A percentile compares a stretch with the other conserved stretches of the same genome.
phyloP scores from a whole-genome alignment of 768 basidiomycete genomes.

The Fistulinella prunicolor region DNA sequence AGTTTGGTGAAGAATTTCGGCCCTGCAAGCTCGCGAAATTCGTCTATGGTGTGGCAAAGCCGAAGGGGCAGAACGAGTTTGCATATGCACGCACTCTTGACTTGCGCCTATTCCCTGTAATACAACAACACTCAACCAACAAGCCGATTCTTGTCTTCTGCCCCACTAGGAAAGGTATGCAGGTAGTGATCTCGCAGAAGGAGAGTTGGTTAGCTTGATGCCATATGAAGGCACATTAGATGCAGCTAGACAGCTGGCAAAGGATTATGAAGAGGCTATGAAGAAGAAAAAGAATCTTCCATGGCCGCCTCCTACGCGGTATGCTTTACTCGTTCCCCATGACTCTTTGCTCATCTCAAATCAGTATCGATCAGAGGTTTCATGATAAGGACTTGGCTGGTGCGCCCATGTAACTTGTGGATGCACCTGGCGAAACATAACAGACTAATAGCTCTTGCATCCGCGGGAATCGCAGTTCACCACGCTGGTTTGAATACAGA shows the following conservation, averaged over 20 bases:
- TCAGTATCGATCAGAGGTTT: constrained; percentile 56
- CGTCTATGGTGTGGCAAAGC: constrained; percentile 68
- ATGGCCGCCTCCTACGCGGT: constrained; percentile 66
- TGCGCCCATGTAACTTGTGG: constrained; percentile 13
- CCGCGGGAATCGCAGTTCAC: constrained; percentile 81
- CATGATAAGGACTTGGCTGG: constrained; percentile 62
- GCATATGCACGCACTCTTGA: constrained; percentile 70
- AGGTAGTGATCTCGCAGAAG: neutral
- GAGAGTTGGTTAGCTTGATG: neutral
- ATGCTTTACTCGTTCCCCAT: neutral
- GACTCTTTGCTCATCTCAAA: neutral
- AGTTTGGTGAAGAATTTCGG: constrained; percentile 94
- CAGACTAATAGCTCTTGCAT: constrained; percentile 51
- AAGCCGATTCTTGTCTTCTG: constrained; percentile 91
- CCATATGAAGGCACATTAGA: constrained; percentile 47
- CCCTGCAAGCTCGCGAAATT: constrained; percentile 76
- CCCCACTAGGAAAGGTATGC: constrained; percentile 77
- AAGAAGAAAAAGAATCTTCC: constrained; percentile 52
- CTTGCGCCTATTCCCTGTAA: constrained; percentile 63
- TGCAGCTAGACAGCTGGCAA: constrained; percentile 76
- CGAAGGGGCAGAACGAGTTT: constrained; percentile 73
- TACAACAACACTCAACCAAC: constrained; percentile 68
- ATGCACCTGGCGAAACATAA: constrained; percentile 4
- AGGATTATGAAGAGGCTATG: constrained; percentile 62
- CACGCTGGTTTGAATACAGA: constrained; percentile 81